Percentiles rank a stretch among this genome's conserved stretches.
These are phyloP conservation scores for Cucurbita ficifolia DNA, from an alignment of 306 rosid genomes.

Conservation along the genomic window DNA sequence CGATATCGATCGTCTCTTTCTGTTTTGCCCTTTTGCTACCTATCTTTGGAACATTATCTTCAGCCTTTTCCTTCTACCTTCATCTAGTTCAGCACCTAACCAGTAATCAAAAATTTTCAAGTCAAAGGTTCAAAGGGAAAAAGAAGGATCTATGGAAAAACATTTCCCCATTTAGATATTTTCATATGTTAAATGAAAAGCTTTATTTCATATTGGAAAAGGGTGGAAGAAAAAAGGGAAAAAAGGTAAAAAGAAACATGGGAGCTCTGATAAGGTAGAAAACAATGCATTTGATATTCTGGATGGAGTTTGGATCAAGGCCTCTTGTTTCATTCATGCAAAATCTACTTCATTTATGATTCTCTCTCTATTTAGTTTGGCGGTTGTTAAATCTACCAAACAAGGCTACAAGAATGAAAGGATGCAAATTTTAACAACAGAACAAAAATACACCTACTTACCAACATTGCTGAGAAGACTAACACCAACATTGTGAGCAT, in stretches of 20 bases:
- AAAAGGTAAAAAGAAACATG: too few species aligned
- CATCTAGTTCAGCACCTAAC: not conserved
- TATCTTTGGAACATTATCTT: not conserved
- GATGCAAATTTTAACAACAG: not conserved
- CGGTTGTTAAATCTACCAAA: not conserved
- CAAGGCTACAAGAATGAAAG: not conserved
- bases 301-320: too few species aligned
- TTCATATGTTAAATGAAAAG: too few species aligned
- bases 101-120: not conserved
- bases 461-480: slow-evolving; percentile 96
- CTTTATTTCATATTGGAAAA: too few species aligned
- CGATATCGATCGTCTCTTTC: not conserved
- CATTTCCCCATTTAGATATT: not conserved
- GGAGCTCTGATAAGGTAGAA: too few species aligned
- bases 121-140: not conserved
- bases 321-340: not conserved
- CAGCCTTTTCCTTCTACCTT: not conserved
- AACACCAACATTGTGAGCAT: slow-evolving; percentile 98
- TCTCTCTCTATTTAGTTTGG: not conserved
- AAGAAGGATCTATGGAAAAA: not conserved
- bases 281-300: too few species aligned
- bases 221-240: too few species aligned
- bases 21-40: not conserved
- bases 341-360: not conserved
- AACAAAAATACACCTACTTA: slow-evolving; percentile 19